Evolutionary conservation across 768 basidiomycete species (phyloP).

Genomic region (Mycena albidolilacea): DNA sequence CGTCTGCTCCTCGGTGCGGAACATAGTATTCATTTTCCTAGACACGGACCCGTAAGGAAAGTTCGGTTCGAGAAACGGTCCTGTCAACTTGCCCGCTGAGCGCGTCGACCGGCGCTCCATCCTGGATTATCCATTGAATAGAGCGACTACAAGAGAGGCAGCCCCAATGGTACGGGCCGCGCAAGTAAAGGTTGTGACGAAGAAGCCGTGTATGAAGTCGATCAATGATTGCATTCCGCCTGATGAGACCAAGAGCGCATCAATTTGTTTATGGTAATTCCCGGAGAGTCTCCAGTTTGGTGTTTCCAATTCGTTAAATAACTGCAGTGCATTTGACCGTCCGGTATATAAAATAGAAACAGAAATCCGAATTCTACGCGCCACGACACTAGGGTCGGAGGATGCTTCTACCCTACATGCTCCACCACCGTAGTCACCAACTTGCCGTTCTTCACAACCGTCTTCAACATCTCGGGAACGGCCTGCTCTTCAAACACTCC

Average conservation of each 20-base stretch:
- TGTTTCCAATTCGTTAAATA: too few species aligned
- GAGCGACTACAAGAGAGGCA: neutral
- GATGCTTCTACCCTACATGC: conserved; percentile 70
- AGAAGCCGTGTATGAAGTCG: neutral
- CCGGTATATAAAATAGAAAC: too few species aligned
- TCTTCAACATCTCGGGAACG: conserved; percentile 96
- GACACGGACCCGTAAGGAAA: conserved; percentile 10
- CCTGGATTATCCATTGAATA: conserved; percentile 79
- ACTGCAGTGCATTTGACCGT: too few species aligned
- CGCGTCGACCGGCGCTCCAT: conserved; percentile 80
- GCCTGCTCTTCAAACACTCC: conserved; percentile 92
- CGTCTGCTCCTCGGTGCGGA: conserved; percentile 53
- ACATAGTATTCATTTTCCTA: conserved; percentile 48
- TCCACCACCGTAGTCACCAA: conserved; percentile 92
- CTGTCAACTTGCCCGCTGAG: conserved; percentile 61
- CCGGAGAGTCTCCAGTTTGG: too few species aligned
- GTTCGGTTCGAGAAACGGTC: neutral
- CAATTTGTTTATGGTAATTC: too few species aligned
- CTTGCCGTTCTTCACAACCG: conserved; percentile 84
- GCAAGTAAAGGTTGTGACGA: neutral
- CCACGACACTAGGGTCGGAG: conserved; percentile 57
- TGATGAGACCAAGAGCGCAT: neutral
- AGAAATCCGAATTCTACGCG: conserved; percentile 54
- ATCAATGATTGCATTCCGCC: neutral
- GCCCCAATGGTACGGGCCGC: neutral